A percentile compares a stretch with the other conserved stretches of the same genome.
Evolutionary conservation across 176 grass and related monocot species (phyloP).

Genomic region (Carex parvula): DNA sequence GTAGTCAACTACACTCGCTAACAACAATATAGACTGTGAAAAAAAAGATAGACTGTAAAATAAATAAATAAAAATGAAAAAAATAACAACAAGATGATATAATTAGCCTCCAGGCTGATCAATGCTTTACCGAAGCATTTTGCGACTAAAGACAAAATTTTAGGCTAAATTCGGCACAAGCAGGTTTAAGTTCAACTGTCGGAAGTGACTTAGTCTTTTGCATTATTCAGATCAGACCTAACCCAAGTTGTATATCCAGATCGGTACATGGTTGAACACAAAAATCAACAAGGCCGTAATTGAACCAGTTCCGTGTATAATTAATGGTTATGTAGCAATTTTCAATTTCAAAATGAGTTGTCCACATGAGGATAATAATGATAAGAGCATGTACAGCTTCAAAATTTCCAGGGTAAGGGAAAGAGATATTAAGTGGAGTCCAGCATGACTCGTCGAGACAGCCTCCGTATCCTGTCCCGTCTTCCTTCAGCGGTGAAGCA

Average conservation of each 20-base stretch:
- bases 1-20: background rate
- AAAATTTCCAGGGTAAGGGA: conserved; percentile 15
- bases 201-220: background rate
- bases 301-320: background rate
- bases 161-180: no score
- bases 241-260: background rate
- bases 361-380: background rate
- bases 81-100: background rate
- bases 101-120: background rate
- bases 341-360: background rate
- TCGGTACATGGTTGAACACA: background rate
- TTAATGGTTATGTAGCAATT: background rate
- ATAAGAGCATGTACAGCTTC: conserved; percentile 28
- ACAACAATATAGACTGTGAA: no score
- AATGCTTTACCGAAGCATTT: background rate
- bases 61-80: background rate
- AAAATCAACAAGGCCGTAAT: background rate
- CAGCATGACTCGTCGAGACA: conserved; percentile 49
- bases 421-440: conserved; percentile 47
- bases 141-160: background rate
- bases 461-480: conserved; percentile 34
- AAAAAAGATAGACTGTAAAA: background rate
- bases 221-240: background rate
- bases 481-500: conserved; percentile 47
- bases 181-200: no score